A percentile compares a stretch with the other conserved stretches of the same genome.
phyloP scores from a whole-genome alignment of 2,329 filamentous ascomycete species.

The Claviceps sp. region DNA sequence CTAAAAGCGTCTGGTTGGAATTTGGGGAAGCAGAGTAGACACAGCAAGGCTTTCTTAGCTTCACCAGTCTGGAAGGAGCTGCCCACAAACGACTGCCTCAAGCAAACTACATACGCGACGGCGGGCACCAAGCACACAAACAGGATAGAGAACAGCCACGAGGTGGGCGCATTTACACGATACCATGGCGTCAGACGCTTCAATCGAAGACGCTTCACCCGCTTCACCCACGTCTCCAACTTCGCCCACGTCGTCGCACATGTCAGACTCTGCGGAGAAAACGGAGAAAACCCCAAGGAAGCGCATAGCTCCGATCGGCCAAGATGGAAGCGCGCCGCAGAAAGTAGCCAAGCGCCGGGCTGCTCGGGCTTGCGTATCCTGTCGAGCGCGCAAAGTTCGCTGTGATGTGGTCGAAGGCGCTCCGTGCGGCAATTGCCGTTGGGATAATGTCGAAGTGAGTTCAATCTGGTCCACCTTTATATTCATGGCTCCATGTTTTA shows the following conservation, averaged over 20 bases:
- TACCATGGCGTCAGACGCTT: constrained; percentile 11
- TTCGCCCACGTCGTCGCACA: constrained; percentile 17
- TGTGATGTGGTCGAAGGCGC: constrained; percentile 87
- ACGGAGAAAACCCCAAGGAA: constrained; percentile 18
- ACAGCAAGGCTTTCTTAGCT: too few species aligned
- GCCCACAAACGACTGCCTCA: too few species aligned
- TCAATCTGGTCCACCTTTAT: background rate
- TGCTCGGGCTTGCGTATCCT: constrained; percentile 83
- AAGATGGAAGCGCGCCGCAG: constrained; percentile 18
- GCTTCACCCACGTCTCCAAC: constrained; percentile 13
- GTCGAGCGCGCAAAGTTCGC: constrained; percentile 77
- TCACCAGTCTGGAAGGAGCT: too few species aligned
- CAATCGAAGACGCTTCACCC: constrained; percentile 11
- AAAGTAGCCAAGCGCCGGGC: constrained; percentile 65
- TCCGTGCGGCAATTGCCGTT: constrained; percentile 76
- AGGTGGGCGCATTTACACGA: background rate
- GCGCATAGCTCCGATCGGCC: constrained; percentile 17
- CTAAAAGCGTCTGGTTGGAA: too few species aligned
- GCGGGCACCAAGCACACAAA: too few species aligned
- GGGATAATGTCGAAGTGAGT: constrained; percentile 56
- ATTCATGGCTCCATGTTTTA: too few species aligned
- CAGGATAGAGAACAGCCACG: too few species aligned
- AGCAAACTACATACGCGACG: too few species aligned
- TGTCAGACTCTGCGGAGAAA: constrained; percentile 13
- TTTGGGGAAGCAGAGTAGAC: too few species aligned